Base-by-base conservation (phyloP, 192 early-diverging fungal species). In the Coemansia sp. region DNA sequence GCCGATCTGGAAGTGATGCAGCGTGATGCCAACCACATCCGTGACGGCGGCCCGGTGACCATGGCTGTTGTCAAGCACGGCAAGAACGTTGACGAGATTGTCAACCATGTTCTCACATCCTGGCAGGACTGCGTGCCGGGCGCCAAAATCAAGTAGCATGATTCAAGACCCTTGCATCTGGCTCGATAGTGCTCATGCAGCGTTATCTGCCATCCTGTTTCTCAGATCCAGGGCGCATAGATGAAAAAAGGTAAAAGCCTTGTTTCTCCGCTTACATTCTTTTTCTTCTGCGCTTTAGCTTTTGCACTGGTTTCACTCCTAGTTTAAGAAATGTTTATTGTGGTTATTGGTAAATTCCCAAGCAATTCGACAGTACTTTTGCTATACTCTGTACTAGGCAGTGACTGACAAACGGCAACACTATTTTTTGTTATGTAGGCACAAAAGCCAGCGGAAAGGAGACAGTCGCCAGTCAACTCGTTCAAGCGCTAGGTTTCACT, bases 51-150 rank as follows among this genome's bases (percentile, higher is more conserved):
- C 0, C 96, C 96, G 10, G 94, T 93, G 5, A 82, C 94, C 6
- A 95, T 97, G 84, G 88, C 94, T 35, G 93, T 94, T 45, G 89
- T 98, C 70, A 94, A 93, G 84, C 89, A 96, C 62, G 92, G 89
- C 39, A 85, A 89, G 65, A 92, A 88, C 26, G 82, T 98, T 64
- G 88, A 92, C 48, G 86, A 87, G 45, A 90, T 98, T 58, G 86
- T 95, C 54, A 68, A 83, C 11, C 78, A 89, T 19, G 92, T 98
- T 58, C 73, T 98, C 12, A 51, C 66, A 7, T 81, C 81, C 55
- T 87, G 73, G 69, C 59, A 70, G 43, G 75, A 81, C 54, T 74
- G 74, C 64, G 78, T 74, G 35, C 76, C 78, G 2, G 78, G 78
- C 11, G 73, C 78, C 11, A 74, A 61, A 47, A 75, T 73, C 57